Evolutionary conservation across 306 rosid species (phyloP), one percentile per base, ranked within the genome.

Genomic region (Boehmeria nivea): DNA sequence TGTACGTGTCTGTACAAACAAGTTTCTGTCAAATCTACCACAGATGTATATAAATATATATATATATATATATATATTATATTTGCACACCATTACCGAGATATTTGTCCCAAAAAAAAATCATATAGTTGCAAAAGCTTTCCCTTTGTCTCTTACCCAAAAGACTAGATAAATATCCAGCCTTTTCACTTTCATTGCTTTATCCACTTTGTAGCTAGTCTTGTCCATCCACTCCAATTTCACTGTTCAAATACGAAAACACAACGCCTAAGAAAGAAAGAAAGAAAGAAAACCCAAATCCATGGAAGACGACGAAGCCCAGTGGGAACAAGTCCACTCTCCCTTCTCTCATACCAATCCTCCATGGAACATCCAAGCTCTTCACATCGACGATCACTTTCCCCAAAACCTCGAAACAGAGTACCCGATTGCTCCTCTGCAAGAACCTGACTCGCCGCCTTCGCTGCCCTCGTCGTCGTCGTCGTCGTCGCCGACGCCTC

Each of bases 401-500:
- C 60, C 28, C 24, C 11, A 39, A 28, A 59, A 64, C 43, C 33
- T 45, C 23, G 9, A 49, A 33, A 4, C 38, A n/a, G n/a, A n/a
- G n/a, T n/a, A n/a, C n/a, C n/a, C n/a, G n/a, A n/a, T n/a, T 11
- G 13, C 61, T 3, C n/a, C 53, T 17, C 65, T 43, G 1, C 26
- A 52, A 23, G 19, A 67, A 68, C 21, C 68, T 54, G 43, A 6
- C 36, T 9, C 77, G 6, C 16, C 56, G 8, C 31, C 71, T 38
- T 45, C 67, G 17, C 19, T 59, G 11, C 26, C 58, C 15, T 25
- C 47, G 10, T 18, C 68, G 1, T 39, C 51, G 4, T 57, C 45
- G 12, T 40, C 17, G 6, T n/a, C 45, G n/a, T 40, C 45, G 45
- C 19, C 63, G 26, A 53, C 31, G 54, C 31, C 54, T 24, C 54